A percentile compares a stretch with the other conserved stretches of the same genome.
These are phyloP conservation scores for Diaporthe citriasiana DNA, from an alignment of 2,329 filamentous ascomycete genomes.

Conservation along the genomic window DNA sequence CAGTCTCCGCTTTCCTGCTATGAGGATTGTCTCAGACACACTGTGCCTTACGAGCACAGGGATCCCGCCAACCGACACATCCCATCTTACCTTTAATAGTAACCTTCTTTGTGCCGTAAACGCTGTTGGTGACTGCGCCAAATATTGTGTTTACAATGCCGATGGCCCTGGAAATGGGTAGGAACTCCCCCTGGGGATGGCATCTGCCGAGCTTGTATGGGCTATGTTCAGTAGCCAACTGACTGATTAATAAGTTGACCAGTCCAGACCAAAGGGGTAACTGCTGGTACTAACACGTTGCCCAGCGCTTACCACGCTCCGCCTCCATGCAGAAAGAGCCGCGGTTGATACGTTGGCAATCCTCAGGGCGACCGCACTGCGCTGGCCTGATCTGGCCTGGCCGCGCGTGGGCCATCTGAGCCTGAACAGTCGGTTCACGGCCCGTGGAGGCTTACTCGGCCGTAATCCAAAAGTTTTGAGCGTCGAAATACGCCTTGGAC, in stretches of 20 bases:
- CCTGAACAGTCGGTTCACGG: constrained; percentile 7
- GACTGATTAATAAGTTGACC: background rate
- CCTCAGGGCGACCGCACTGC: background rate
- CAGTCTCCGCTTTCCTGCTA: constrained; percentile 10
- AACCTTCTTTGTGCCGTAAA: background rate
- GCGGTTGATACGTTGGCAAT: constrained; percentile 7
- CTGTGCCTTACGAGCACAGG: constrained; percentile 28
- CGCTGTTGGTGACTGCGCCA: background rate
- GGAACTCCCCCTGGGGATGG: background rate
- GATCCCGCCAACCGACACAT: constrained; percentile 26
- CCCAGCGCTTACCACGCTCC: constrained; percentile 27
- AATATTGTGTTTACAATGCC: background rate
- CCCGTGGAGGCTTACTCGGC: constrained; percentile 13
- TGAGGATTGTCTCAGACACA: constrained; percentile 8
- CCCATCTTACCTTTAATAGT: constrained; percentile 18
- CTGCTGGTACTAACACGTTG: background rate
- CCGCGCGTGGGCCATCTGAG: background rate
- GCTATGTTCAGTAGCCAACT: constrained; percentile 8
- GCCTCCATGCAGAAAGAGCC: constrained; percentile 25
- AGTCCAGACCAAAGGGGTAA: background rate
- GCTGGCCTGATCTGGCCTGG: constrained; percentile 5
- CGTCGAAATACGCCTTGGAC: constrained; percentile 10
- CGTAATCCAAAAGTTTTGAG: background rate
- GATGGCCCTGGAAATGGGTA: background rate
- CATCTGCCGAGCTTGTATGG: background rate